A percentile compares a stretch with the other conserved stretches of the same genome.
Evolutionary conservation across 352 stramenopile species (phyloP).

Genomic region (Elongisporangium undulatum): DNA sequence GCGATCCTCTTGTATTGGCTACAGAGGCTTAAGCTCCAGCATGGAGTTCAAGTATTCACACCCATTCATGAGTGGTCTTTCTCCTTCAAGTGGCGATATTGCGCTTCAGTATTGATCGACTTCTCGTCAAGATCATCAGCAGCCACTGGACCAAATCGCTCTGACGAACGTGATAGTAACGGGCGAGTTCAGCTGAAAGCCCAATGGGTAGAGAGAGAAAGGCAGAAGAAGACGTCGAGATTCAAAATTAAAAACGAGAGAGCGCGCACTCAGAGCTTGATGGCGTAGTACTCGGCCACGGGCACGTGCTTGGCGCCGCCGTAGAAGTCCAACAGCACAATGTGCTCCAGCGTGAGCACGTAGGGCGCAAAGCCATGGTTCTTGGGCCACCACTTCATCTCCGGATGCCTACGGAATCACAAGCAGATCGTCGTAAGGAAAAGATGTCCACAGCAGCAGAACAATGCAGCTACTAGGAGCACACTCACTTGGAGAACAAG

Average conservation of each 20-base stretch:
- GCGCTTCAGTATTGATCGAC: no score
- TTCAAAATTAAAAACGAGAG: background rate
- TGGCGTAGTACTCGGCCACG: constrained; percentile 58
- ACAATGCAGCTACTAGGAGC: constrained; percentile 1
- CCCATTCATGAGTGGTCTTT: no score
- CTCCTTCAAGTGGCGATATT: no score
- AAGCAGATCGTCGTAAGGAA: background rate
- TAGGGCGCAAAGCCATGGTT: constrained; percentile 54
- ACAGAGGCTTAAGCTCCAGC: no score
- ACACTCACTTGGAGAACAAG: constrained; percentile 62
- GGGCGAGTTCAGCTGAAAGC: background rate
- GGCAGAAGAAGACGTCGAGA: background rate
- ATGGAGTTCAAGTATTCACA: no score
- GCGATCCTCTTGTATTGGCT: no score
- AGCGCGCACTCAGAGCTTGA: constrained; percentile 22
- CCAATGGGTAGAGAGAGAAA: background rate
- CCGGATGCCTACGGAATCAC: constrained; percentile 34
- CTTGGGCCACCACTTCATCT: constrained; percentile 63
- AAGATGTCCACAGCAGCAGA: background rate
- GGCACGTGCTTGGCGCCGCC: constrained; percentile 60
- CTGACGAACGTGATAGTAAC: no score
- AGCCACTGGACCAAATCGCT: no score
- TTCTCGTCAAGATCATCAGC: no score
- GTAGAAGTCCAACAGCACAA: constrained; percentile 71
- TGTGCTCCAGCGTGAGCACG: constrained; percentile 49